These are phyloP conservation scores for Helichrysum umbraculigerum DNA, from an alignment of 129 eudicot genomes.

Conservation along the genomic window DNA sequence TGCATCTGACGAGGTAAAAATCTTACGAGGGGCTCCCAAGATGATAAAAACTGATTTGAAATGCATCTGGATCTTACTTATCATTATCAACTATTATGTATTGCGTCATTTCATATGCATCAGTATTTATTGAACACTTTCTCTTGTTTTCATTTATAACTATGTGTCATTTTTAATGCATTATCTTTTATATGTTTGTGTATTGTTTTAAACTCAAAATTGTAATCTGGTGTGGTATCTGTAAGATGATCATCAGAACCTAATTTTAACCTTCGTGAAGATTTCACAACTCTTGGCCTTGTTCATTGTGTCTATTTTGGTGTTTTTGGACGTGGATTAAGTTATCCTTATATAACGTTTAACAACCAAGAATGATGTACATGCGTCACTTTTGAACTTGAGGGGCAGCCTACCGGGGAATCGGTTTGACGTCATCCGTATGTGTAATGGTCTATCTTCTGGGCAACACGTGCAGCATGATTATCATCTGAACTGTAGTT, in stretches of 20 bases:
- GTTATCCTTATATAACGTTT: background rate
- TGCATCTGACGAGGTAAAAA: background rate
- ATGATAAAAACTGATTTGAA: background rate
- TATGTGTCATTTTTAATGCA: background rate
- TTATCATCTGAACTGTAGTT: conserved; percentile 16
- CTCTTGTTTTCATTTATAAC: background rate
- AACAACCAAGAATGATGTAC: background rate
- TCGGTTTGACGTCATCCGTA: conserved; percentile 12
- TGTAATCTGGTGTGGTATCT: background rate
- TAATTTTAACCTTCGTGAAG: background rate
- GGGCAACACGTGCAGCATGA: conserved; percentile 11
- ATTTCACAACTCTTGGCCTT: conserved; percentile 7
- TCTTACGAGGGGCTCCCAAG: background rate
- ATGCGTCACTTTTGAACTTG: background rate
- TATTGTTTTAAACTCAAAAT: background rate
- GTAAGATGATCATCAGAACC: background rate
- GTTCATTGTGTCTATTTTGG: background rate
- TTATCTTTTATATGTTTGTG: background rate
- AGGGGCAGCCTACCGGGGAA: conserved; percentile 9
- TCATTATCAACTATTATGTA: background rate
- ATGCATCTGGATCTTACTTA: background rate
- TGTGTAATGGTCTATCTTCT: conserved; percentile 9
- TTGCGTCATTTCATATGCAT: background rate
- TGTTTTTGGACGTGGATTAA: background rate
- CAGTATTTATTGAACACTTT: background rate